These are phyloP conservation scores for Globisporangium barbulae DNA, from an alignment of 352 stramenopile genomes.

Conservation along the genomic window DNA sequence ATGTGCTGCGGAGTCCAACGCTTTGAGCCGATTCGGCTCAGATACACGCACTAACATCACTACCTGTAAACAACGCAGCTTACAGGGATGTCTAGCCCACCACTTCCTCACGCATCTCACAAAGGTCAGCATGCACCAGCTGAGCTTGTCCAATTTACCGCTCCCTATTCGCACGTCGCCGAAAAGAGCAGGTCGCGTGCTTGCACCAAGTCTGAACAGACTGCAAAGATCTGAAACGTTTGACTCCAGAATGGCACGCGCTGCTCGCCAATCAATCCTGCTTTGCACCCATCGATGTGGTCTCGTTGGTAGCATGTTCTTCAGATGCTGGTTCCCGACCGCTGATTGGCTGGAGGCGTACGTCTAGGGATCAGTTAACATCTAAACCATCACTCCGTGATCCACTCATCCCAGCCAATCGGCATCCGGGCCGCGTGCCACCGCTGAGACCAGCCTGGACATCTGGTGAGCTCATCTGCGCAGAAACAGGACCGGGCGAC, in stretches of 20 bases:
- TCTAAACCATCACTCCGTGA: neutral
- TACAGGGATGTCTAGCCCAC: no score
- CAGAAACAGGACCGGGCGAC: neutral
- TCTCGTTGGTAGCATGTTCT: neutral
- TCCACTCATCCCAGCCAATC: neutral
- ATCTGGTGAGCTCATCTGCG: conserved; percentile 2
- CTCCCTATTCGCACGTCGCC: no score
- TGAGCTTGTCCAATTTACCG: no score
- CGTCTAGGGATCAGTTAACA: neutral
- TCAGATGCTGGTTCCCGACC: neutral
- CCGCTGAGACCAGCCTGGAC: conserved; percentile 4
- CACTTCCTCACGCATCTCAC: no score
- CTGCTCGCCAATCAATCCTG: conserved; percentile 4
- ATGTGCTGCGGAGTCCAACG: no score
- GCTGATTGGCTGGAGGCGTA: conserved; percentile 3
- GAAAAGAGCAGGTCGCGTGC: neutral
- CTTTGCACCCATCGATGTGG: neutral
- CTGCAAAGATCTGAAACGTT: neutral
- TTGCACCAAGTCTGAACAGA: neutral
- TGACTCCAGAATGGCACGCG: neutral
- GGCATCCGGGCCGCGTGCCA: neutral
- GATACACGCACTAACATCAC: no score
- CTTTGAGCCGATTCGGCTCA: no score
- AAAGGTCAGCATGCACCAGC: no score
- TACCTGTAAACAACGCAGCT: no score